These are phyloP conservation scores for Neonectria hederae DNA, from an alignment of 2,329 filamentous ascomycete species.

Conservation along the genomic window DNA sequence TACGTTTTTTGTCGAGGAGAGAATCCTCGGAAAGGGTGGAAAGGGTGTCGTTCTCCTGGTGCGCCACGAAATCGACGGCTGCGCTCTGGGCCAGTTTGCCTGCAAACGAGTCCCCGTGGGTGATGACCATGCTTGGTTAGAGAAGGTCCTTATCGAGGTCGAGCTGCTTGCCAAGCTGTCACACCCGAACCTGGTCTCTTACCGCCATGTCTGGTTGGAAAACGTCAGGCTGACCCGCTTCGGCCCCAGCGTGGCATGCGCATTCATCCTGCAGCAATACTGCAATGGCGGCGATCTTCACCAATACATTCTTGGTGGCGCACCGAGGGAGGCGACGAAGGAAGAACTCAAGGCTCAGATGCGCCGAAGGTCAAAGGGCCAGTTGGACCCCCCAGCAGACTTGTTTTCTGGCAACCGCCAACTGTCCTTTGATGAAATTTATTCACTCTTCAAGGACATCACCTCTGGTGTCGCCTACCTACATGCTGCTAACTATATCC, in stretches of 20 bases:
- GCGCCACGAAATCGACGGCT: constrained; percentile 88
- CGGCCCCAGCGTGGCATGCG: constrained; percentile 89
- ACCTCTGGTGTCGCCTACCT: constrained; percentile 91
- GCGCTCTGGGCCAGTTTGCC: constrained; percentile 88
- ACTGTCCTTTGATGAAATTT: constrained; percentile 87
- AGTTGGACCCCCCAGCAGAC: constrained; percentile 70
- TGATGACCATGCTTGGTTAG: constrained; percentile 93
- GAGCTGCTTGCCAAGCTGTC: constrained; percentile 91
- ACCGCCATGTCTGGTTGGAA: constrained; percentile 97
- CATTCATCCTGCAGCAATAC: constrained; percentile 97
- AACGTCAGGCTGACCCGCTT: constrained; percentile 86
- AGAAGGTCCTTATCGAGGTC: constrained; percentile 93
- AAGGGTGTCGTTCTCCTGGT: constrained; percentile 97
- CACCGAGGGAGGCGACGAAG: constrained; percentile 72
- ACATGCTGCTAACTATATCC: constrained; percentile 91
- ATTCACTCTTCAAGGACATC: constrained; percentile 95
- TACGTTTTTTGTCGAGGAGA: constrained; percentile 90
- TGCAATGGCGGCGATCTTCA: constrained; percentile 94
- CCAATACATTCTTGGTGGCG: constrained; percentile 80
- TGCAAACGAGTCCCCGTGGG: constrained; percentile 97
- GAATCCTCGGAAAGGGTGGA: constrained; percentile 85
- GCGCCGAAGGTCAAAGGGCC: constrained; percentile 81
- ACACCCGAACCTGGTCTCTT: constrained; percentile 94
- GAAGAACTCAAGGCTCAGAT: constrained; percentile 91
- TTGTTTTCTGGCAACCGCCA: constrained; percentile 53